These are phyloP conservation scores for Moniliophthora roreri DNA, from an alignment of 1,284 basidiomycete genomes.

Conservation along the genomic window DNA sequence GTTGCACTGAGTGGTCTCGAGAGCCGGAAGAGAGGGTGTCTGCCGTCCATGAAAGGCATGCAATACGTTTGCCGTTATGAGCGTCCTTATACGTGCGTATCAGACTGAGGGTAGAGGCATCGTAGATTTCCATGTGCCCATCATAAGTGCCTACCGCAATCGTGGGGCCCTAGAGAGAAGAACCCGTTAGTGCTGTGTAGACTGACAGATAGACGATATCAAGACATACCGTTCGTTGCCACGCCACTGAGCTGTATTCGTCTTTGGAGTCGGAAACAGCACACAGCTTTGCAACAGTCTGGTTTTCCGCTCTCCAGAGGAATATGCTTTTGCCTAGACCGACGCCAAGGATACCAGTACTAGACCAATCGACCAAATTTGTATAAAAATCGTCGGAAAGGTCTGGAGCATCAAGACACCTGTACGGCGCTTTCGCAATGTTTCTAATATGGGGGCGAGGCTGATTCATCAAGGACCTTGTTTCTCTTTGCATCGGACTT, in stretches of 20 bases:
- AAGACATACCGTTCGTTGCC: slow-evolving; percentile 79
- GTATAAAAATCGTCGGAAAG: slow-evolving; percentile 97
- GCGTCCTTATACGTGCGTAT: slow-evolving; percentile 67
- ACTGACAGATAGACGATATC: slow-evolving; percentile 34
- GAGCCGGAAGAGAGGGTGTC: slow-evolving; percentile 89
- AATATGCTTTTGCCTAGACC: slow-evolving; percentile 92
- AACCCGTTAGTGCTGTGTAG: neutral
- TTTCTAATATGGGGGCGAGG: slow-evolving; percentile 49
- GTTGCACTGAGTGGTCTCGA: slow-evolving; percentile 86
- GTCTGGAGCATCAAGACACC: slow-evolving; percentile 95
- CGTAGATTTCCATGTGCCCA: slow-evolving; percentile 37
- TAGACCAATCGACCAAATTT: slow-evolving; percentile 99
- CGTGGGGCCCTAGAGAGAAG: neutral
- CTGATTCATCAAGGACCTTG: slow-evolving; percentile 1
- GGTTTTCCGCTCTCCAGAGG: slow-evolving; percentile 94
- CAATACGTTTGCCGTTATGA: slow-evolving; percentile 92
- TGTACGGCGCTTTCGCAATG: slow-evolving; percentile 93
- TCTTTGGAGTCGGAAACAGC: slow-evolving; percentile 68
- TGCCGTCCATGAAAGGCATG: slow-evolving; percentile 92
- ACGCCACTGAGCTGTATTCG: slow-evolving; percentile 81
- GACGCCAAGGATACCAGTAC: slow-evolving; percentile 91
- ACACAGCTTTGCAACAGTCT: slow-evolving; percentile 87
- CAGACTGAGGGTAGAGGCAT: neutral
- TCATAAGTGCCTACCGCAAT: slow-evolving; percentile 90
- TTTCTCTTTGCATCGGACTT: slow-evolving; percentile 1